These are phyloP conservation scores for Inga laurina DNA, from an alignment of 306 rosid genomes.

Conservation along the genomic window DNA sequence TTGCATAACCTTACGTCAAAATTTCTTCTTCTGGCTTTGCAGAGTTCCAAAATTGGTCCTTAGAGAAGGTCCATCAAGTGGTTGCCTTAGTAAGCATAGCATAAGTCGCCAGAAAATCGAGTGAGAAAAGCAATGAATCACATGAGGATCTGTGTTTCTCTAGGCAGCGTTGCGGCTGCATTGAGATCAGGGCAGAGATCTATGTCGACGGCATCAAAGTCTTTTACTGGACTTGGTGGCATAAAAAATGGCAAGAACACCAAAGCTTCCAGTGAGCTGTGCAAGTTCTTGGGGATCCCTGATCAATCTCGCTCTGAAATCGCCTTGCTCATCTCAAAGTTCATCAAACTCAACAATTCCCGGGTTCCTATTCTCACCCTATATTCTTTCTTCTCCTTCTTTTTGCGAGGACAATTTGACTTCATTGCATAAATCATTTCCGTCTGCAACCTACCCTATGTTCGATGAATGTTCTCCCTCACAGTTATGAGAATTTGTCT, in stretches of 20 bases:
- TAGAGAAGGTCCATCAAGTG: not conserved
- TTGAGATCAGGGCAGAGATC: slow-evolving; percentile 29
- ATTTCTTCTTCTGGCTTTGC: not conserved
- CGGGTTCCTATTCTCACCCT: slow-evolving; percentile 30
- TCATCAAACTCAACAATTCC: slow-evolving; percentile 59
- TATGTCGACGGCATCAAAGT: slow-evolving; percentile 45
- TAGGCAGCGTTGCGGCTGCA: not conserved
- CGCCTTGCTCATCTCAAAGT: slow-evolving; percentile 50
- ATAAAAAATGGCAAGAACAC: slow-evolving; percentile 34
- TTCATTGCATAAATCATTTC: not conserved
- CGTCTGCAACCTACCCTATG: not conserved
- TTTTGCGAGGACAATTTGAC: not conserved
- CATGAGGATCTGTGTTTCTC: not conserved
- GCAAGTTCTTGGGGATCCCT: slow-evolving; percentile 58
- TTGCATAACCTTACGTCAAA: not conserved
- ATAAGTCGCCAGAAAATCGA: not conserved
- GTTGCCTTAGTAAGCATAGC: not conserved
- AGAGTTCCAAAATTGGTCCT: not conserved
- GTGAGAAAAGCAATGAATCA: slow-evolving; percentile 3
- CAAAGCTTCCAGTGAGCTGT: slow-evolving; percentile 47
- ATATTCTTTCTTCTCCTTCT: not conserved
- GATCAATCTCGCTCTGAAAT: slow-evolving; percentile 49
- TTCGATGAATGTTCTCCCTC: slow-evolving; percentile 39
- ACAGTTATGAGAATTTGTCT: not conserved
- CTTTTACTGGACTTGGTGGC: slow-evolving; percentile 33